Conservation (phyloP, 176 grass and related monocot genomes). For the Carex kokanica region DNA sequence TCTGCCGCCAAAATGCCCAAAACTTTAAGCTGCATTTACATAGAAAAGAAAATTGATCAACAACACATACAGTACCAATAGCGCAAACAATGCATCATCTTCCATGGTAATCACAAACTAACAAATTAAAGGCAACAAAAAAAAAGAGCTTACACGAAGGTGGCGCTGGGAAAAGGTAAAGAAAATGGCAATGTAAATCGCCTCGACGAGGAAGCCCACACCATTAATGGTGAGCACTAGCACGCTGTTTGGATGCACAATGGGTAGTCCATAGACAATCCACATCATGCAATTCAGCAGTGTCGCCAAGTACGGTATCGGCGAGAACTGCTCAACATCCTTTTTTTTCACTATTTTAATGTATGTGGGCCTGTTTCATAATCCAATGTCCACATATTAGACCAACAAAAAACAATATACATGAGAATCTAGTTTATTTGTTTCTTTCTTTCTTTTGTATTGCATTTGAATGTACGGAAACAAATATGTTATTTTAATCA, state of each 20-base stretch:
- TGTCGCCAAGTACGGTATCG: slow-evolving; percentile 67
- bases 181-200: slow-evolving; percentile 49
- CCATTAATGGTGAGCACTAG: slow-evolving; percentile 78
- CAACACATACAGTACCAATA: not conserved
- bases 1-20: slow-evolving; percentile 29
- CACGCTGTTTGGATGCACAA: slow-evolving; percentile 73
- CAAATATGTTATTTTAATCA: no score
- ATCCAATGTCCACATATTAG: not conserved
- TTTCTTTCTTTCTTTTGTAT: no score
- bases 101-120: not conserved
- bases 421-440: no score
- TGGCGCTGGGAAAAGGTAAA: slow-evolving; percentile 29
- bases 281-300: slow-evolving; percentile 74
- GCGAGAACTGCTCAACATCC: slow-evolving; percentile 59
- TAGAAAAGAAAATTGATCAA: not conserved
- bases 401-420: not conserved
- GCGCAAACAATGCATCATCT: not conserved
- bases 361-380: slow-evolving; percentile 44
- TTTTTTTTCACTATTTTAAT: slow-evolving; percentile 42
- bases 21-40: slow-evolving; percentile 40
- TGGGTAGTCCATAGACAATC: slow-evolving; percentile 70
- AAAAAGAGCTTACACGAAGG: slow-evolving; percentile 36
- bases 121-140: not conserved
- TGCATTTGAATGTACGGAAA: no score
- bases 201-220: slow-evolving; percentile 54